Base-by-base conservation (phyloP, 2,329 filamentous ascomycete species). In the Fusarium sp. region DNA sequence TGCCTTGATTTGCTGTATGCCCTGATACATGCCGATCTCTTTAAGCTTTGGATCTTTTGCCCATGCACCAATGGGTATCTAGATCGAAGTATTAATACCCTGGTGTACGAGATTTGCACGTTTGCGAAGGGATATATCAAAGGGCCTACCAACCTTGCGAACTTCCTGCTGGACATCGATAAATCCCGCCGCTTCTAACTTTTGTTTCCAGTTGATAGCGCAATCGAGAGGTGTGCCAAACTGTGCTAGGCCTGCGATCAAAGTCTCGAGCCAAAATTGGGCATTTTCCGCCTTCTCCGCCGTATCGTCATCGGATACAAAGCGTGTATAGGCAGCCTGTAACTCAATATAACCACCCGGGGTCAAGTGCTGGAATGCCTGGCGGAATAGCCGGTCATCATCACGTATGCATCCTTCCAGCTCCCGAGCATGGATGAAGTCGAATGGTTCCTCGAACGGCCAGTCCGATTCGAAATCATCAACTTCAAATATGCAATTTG, bases 381-480 rank as follows among this genome's bases (percentile, higher is more conserved):
- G 50, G n/a, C 30, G 12, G 28, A 65, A 65, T 2, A 65, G 48
- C 3, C 18, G 31, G 6, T 41, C 27, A 3, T 65, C 62, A 3
- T 65, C 27, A 18, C 51, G 16, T 12, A 65, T 57, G 4, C 62
- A 65, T 5, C 62, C 62, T 37, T 65, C 51, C 1, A 65, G 34
- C 18, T 65, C 62, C 3, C 62, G 62, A n/a, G 31, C 44, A n/a
- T 65, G 62, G 11, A 65, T 65, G 27, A 57, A 57, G 18, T 65
- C 62, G 9, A 65, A 65, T 7, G 62, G 51, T 2, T n/a, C 57
- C 5, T 43, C 27, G 40, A 62, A 65, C 6, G 60, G 37, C 62
- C 62, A 65, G 5, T 57, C 58, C 7, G 48, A 51, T 9, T 62
- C 62, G 23, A 62, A 61, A 9, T 59, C 62, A 36, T 65, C 62